A percentile compares a stretch with the other conserved stretches of the same genome.
Conservation (phyloP, 1,284 basidiomycete genomes). For the Phellopilus nigrolimitatus region DNA sequence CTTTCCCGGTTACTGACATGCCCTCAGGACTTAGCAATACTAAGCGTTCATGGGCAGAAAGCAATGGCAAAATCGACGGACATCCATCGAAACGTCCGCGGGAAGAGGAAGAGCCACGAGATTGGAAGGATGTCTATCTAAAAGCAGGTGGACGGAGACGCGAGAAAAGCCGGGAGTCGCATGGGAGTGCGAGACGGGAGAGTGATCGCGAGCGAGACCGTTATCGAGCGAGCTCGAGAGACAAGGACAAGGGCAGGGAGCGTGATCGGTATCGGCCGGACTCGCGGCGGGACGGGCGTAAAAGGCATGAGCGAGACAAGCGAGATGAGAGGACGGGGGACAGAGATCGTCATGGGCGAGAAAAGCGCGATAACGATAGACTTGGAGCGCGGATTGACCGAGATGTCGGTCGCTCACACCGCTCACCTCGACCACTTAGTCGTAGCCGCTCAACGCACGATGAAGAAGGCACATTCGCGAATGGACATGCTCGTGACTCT, state of each 20-base stretch:
- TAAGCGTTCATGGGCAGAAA: slow-evolving; percentile 69
- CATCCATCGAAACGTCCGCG: slow-evolving; percentile 11
- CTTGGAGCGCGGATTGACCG: slow-evolving; percentile 31
- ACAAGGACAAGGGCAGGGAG: slow-evolving; percentile 20
- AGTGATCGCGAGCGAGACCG: slow-evolving; percentile 26
- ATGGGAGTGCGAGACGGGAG: slow-evolving; percentile 31
- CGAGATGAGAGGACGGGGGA: slow-evolving; percentile 4
- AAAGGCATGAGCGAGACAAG: slow-evolving; percentile 18
- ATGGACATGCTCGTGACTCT: slow-evolving; percentile 36
- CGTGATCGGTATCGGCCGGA: slow-evolving; percentile 6
- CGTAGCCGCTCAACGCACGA: no score
- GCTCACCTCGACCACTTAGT: slow-evolving; percentile 7
- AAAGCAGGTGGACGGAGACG: slow-evolving; percentile 33
- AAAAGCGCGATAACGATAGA: slow-evolving; percentile 6
- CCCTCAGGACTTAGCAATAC: slow-evolving; percentile 58
- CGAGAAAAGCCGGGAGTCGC: slow-evolving; percentile 31
- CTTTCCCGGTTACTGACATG: slow-evolving; percentile 69
- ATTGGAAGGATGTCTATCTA: slow-evolving; percentile 75
- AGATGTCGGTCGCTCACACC: slow-evolving; percentile 26
- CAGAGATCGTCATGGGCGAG: slow-evolving; percentile 12
- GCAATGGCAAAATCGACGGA: slow-evolving; percentile 27
- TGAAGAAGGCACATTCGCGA: no score
- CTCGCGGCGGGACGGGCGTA: slow-evolving; percentile 1
- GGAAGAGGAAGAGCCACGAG: slow-evolving; percentile 48
- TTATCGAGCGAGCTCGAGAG: slow-evolving; percentile 21